phyloP scores from a whole-genome alignment of 176 grass and related monocot species.

The Carex myosuroides region DNA sequence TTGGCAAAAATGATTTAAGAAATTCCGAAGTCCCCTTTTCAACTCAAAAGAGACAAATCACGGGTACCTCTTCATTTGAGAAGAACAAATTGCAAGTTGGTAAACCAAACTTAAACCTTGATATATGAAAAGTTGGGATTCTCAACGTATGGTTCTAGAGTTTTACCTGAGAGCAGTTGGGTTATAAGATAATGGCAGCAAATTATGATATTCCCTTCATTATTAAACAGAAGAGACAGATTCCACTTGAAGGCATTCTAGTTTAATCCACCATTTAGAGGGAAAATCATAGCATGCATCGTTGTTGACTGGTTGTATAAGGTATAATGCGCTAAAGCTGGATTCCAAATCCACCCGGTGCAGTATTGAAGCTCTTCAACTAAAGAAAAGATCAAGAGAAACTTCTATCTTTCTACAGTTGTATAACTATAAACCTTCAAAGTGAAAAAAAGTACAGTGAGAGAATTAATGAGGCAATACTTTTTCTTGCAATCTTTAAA shows the following conservation, averaged over 20 bases:
- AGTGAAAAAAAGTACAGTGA: neutral
- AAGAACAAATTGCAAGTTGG: neutral
- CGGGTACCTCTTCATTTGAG: neutral
- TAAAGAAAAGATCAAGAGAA: neutral
- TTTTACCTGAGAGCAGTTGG: neutral
- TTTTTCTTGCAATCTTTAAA: neutral
- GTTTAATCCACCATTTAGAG: neutral
- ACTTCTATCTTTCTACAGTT: neutral
- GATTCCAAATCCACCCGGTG: neutral
- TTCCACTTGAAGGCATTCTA: neutral
- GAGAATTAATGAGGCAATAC: neutral
- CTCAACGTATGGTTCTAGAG: neutral
- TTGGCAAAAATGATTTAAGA: no score
- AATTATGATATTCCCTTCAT: neutral
- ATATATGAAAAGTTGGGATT: neutral
- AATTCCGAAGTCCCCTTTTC: neutral
- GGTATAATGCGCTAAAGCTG: neutral
- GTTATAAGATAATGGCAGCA: neutral
- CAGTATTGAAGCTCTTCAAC: neutral
- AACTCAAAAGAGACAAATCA: neutral
- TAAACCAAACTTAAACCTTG: neutral
- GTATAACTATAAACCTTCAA: neutral
- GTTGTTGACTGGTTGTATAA: neutral
- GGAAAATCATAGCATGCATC: neutral
- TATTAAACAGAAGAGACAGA: neutral